These are phyloP conservation scores for Hyparrhenia diplandra DNA, from an alignment of 176 grass and related monocot genomes.

Conservation along the genomic window DNA sequence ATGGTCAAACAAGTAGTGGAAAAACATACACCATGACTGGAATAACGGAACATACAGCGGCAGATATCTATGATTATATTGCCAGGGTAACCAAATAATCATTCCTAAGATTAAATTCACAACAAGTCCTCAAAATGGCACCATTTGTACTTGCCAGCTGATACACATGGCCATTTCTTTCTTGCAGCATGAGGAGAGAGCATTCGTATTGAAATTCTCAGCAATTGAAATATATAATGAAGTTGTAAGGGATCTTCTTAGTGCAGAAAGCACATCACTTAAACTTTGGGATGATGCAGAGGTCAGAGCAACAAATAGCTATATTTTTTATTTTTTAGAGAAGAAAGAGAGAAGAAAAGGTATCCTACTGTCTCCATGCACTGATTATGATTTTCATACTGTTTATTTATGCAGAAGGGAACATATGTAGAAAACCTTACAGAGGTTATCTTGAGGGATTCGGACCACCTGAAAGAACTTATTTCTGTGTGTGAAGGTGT, in stretches of 20 bases:
- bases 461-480: constrained; percentile 72
- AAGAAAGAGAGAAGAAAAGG: neutral
- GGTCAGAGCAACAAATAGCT: constrained; percentile 38
- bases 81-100: constrained; percentile 50
- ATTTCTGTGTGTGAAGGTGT: constrained; percentile 90
- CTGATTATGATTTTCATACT: constrained; percentile 31
- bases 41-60: constrained; percentile 80
- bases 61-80: constrained; percentile 97
- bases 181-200: constrained; percentile 86
- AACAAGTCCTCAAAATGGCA: neutral
- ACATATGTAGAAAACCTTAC: constrained; percentile 78
- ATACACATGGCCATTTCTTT: constrained; percentile 12
- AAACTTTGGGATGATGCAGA: constrained; percentile 90
- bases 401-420: constrained; percentile 68
- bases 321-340: neutral
- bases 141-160: neutral
- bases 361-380: neutral
- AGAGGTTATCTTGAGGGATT: constrained; percentile 71
- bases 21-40: constrained; percentile 99
- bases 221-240: constrained; percentile 96
- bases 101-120: neutral
- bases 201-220: constrained; percentile 94
- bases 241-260: constrained; percentile 85
- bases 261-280: constrained; percentile 54
- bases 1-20: constrained; percentile 99